Percentiles rank a stretch among this genome's conserved stretches.
phyloP scores from a whole-genome alignment of 2,329 filamentous ascomycete genomes.

The Rutstroemia sp. region DNA sequence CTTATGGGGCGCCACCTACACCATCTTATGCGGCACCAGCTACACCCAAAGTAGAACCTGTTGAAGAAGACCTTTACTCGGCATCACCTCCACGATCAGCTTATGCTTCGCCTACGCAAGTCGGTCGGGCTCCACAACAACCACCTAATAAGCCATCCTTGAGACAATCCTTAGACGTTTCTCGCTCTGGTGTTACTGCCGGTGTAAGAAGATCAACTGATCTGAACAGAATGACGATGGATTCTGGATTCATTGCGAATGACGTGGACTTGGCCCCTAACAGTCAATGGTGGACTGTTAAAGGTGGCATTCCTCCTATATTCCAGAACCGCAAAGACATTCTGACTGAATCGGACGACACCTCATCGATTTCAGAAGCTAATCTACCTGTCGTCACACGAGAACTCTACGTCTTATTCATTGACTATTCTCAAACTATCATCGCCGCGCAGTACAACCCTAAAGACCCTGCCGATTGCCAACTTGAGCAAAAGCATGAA shows the following conservation, averaged over 20 bases:
- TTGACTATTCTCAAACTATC: slow-evolving; percentile 93
- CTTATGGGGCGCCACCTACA: slow-evolving; percentile 11
- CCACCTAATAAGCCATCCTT: slow-evolving; percentile 34
- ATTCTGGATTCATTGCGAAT: slow-evolving; percentile 78
- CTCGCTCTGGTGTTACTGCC: slow-evolving; percentile 40
- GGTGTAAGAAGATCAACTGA: slow-evolving; percentile 53
- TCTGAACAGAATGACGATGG: slow-evolving; percentile 62
- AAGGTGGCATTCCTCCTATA: slow-evolving; percentile 69
- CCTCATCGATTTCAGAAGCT: slow-evolving; percentile 59
- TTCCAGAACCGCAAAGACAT: slow-evolving; percentile 80
- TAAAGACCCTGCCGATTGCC: slow-evolving; percentile 62
- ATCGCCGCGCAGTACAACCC: slow-evolving; percentile 75
- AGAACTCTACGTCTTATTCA: slow-evolving; percentile 80
- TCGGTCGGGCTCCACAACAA: slow-evolving; percentile 36
- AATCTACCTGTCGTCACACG: slow-evolving; percentile 68
- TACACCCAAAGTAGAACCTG: slow-evolving; percentile 17
- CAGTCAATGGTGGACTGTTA: slow-evolving; percentile 82
- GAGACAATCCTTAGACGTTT: slow-evolving; percentile 59
- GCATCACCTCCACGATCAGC: slow-evolving; percentile 27
- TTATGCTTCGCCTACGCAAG: slow-evolving; percentile 27
- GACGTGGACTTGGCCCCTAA: slow-evolving; percentile 72
- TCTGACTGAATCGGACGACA: slow-evolving; percentile 74
- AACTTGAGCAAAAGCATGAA: slow-evolving; percentile 81
- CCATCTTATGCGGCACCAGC: slow-evolving; percentile 12
- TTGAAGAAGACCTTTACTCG: slow-evolving; percentile 29